These are phyloP conservation scores for Zymoseptoria passerinii DNA, from an alignment of 2,329 filamentous ascomycete species.

Conservation along the genomic window DNA sequence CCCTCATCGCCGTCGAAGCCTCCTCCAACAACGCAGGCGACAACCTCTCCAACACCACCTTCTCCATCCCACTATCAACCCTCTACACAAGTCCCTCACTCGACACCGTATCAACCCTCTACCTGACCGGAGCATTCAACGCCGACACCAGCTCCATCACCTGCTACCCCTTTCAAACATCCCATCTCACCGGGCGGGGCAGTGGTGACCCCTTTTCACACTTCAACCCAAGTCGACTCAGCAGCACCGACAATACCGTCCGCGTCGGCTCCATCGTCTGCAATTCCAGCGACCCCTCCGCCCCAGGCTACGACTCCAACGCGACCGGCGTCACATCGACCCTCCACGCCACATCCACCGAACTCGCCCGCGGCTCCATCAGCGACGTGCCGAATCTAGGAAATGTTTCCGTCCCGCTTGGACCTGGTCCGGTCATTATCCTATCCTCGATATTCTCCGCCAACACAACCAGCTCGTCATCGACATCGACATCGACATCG, in stretches of 20 bases:
- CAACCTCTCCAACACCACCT: conserved; percentile 20
- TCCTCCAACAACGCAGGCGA: conserved; percentile 20
- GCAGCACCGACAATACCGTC: conserved; percentile 23
- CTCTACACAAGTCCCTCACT: conserved; percentile 19
- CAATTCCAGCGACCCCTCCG: conserved; percentile 2
- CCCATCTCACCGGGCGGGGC: conserved; percentile 15
- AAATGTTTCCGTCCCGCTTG: background rate
- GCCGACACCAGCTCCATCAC: conserved; percentile 15
- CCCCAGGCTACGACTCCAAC: background rate
- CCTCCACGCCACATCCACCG: conserved; percentile 1
- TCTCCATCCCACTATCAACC: conserved; percentile 18
- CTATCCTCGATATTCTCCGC: background rate
- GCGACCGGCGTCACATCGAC: conserved; percentile 5
- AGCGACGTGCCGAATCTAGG: background rate
- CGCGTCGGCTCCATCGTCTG: conserved; percentile 20
- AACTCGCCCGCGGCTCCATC: background rate
- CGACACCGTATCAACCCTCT: conserved; percentile 20
- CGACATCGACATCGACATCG: background rate
- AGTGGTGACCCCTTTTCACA: conserved; percentile 18
- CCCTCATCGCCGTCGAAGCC: conserved; percentile 18
- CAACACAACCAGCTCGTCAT: background rate
- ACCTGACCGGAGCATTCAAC: conserved; percentile 15
- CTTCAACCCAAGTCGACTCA: conserved; percentile 14
- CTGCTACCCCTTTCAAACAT: conserved; percentile 18
- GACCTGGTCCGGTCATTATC: background rate